Conservation (phyloP, 805 yeast species). For the Clavispora carvajalis region DNA sequence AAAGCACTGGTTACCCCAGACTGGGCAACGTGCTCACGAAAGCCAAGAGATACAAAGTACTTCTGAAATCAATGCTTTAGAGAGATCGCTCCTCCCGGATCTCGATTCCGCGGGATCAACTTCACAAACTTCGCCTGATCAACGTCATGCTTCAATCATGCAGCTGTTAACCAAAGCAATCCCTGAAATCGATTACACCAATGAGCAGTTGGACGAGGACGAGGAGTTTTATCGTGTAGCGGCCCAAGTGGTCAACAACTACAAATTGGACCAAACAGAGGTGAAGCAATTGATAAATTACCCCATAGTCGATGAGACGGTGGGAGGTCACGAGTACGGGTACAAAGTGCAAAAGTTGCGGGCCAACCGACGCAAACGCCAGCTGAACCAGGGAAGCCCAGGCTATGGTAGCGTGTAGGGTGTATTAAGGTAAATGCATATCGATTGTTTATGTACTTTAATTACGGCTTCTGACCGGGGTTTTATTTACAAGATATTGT, state of each 20-base stretch:
- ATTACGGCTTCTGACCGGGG: not conserved
- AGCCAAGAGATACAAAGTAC: constrained; percentile 20
- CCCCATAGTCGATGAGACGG: constrained; percentile 39
- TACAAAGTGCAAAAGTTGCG: constrained; percentile 37
- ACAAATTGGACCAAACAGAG: constrained; percentile 24
- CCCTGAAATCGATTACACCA: constrained; percentile 24
- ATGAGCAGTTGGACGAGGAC: constrained; percentile 35
- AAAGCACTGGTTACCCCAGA: constrained; percentile 68
- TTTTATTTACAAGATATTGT: constrained; percentile 6
- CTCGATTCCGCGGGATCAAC: too few species aligned
- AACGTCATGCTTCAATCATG: not conserved
- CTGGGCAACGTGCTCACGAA: constrained; percentile 3
- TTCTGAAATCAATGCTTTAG: constrained; percentile 23
- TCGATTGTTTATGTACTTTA: not conserved
- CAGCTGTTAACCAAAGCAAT: constrained; percentile 17
- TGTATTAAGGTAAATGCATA: not conserved
- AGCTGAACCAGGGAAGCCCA: constrained; percentile 6
- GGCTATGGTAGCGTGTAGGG: constrained; percentile 15
- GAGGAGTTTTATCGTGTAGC: constrained; percentile 32
- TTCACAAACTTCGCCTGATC: not conserved
- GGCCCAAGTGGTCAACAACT: constrained; percentile 16
- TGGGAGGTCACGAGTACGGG: constrained; percentile 37
- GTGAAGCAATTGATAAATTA: constrained; percentile 34
- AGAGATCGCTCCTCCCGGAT: constrained; percentile 4
- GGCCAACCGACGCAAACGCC: constrained; percentile 14